phyloP scores from a whole-genome alignment of 2,329 filamentous ascomycete genomes.

The Emergomyces orientalis region DNA sequence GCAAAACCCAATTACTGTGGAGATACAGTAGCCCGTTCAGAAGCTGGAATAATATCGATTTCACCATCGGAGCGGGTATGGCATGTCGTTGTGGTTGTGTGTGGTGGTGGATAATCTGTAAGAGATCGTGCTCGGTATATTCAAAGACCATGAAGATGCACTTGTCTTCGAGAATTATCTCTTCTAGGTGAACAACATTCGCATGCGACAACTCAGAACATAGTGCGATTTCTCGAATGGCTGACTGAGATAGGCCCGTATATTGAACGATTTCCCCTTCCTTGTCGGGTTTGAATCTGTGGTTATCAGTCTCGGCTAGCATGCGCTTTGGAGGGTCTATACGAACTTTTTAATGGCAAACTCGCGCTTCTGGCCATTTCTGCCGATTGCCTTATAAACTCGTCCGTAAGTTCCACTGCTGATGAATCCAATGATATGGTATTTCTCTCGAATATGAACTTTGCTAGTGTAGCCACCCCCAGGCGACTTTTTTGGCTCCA shows the following conservation, averaged over 20 bases:
- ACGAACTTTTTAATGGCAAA: conserved; percentile 94
- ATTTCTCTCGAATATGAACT: conserved; percentile 81
- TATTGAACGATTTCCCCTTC: conserved; percentile 92
- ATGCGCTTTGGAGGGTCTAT: background rate
- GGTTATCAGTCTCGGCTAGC: background rate
- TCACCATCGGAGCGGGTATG: conserved; percentile 80
- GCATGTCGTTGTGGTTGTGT: conserved; percentile 78
- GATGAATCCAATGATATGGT: conserved; percentile 96
- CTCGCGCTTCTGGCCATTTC: conserved; percentile 63
- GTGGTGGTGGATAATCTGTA: conserved; percentile 98
- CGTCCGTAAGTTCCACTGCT: conserved; percentile 96
- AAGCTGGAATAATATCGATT: conserved; percentile 91
- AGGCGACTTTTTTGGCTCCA: conserved; percentile 35
- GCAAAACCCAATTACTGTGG: conserved; percentile 92
- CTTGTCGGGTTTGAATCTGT: conserved; percentile 87
- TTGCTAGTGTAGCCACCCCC: conserved; percentile 54
- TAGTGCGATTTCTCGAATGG: conserved; percentile 92
- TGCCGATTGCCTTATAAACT: conserved; percentile 87
- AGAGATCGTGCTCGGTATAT: conserved; percentile 91
- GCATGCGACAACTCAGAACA: conserved; percentile 83
- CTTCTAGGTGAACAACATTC: conserved; percentile 82
- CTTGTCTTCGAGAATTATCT: conserved; percentile 96
- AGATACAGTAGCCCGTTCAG: conserved; percentile 91
- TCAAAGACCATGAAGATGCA: conserved; percentile 99
- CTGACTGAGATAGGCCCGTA: conserved; percentile 94